Conservation (phyloP, 164 flowering plant species). For the Stephania yunnanensis region DNA sequence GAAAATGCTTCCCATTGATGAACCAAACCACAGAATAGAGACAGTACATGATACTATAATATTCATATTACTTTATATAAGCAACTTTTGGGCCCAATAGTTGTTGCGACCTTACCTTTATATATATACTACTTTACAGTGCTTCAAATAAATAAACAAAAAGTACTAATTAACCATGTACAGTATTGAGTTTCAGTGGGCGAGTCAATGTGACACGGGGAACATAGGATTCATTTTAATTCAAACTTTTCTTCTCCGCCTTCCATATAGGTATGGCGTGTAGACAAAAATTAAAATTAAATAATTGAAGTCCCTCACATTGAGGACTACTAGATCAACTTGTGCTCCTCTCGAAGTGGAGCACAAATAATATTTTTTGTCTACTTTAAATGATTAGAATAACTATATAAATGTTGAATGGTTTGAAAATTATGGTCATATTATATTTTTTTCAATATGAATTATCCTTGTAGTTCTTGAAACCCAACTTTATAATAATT, state of each 20-base stretch:
- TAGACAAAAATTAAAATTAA: background rate
- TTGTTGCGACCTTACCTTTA: background rate
- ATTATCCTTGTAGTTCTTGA: too few species aligned
- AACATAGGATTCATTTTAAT: background rate
- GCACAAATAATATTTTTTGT: background rate
- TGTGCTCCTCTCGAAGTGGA: background rate
- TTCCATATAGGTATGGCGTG: background rate
- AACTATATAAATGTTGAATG: background rate
- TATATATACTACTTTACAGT: background rate
- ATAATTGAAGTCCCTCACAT: background rate
- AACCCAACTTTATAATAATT: too few species aligned
- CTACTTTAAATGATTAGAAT: background rate
- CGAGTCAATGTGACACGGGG: background rate
- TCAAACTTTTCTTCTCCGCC: background rate
- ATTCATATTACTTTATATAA: background rate
- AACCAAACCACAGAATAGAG: too few species aligned
- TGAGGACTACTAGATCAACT: background rate
- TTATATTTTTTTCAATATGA: background rate
- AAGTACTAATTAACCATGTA: background rate
- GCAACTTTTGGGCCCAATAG: background rate
- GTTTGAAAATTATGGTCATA: background rate
- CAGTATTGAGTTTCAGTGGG: background rate
- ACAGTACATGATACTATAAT: background rate
- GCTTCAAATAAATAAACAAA: background rate
- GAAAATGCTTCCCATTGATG: too few species aligned